phyloP scores from a whole-genome alignment of 495 filamentous ascomycete species.

The Tuber borchii region DNA sequence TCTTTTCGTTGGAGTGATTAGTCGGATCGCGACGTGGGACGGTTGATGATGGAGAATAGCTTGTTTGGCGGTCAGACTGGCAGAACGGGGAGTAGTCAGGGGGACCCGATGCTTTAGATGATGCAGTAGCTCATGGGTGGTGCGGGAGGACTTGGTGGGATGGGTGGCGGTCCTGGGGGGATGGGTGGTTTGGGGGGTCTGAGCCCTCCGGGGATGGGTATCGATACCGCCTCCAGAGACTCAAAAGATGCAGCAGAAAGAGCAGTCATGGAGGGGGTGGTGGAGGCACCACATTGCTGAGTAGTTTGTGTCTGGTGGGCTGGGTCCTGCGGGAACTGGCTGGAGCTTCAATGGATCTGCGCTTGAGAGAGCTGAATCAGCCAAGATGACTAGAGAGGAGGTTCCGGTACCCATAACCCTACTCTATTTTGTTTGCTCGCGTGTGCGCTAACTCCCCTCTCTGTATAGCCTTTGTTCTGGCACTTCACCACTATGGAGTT shows the following conservation, averaged over 20 bases:
- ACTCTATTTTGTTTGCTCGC: slow-evolving; percentile 5
- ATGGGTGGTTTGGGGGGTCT: too few relatives aligned
- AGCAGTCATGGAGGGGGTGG: slow-evolving; percentile 36
- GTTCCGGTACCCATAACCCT: slow-evolving; percentile 31
- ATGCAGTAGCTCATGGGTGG: too few relatives aligned
- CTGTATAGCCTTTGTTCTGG: slow-evolving; percentile 37
- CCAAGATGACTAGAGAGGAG: slow-evolving; percentile 22
- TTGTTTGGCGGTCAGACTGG: slow-evolving; percentile 13
- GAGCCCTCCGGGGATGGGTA: slow-evolving; percentile 37
- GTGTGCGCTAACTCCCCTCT: background rate
- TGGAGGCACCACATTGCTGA: slow-evolving; percentile 32
- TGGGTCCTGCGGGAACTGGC: slow-evolving; percentile 26
- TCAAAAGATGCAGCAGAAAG: slow-evolving; percentile 16
- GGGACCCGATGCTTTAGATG: too few relatives aligned
- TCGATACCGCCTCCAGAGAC: slow-evolving; percentile 25
- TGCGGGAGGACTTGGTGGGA: slow-evolving; percentile 22
- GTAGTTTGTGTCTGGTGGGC: slow-evolving; percentile 26
- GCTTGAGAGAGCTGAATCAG: slow-evolving; percentile 22
- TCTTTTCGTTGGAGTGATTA: background rate
- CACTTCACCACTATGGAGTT: slow-evolving; percentile 40
- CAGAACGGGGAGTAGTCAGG: slow-evolving; percentile 8
- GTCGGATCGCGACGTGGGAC: slow-evolving; percentile 22
- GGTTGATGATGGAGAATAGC: slow-evolving; percentile 26
- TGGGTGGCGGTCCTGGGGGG: slow-evolving; percentile 21
- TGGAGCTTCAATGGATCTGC: slow-evolving; percentile 32